Conservation (phyloP, 2,329 filamentous ascomycete species). For the Talaromyces sp. region DNA sequence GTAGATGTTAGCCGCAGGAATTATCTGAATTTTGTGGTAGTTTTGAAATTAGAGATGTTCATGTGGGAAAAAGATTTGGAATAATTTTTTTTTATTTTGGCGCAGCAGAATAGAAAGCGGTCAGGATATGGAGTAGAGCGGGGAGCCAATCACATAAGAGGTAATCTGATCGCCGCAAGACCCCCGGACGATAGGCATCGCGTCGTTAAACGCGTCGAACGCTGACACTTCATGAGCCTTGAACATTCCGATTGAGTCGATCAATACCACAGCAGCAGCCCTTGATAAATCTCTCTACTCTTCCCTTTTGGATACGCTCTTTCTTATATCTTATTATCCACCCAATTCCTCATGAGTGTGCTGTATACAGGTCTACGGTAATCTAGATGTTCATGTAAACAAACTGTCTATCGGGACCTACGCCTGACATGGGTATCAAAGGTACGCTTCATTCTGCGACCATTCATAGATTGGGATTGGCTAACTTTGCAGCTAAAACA, state of each 20-base stretch:
- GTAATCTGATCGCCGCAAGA: neutral
- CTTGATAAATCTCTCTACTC: neutral
- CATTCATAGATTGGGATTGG: neutral
- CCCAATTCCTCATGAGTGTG: conserved; percentile 13
- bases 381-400: conserved; percentile 23
- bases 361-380: conserved; percentile 6
- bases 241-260: conserved; percentile 10
- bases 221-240: conserved; percentile 2
- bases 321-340: conserved; percentile 9
- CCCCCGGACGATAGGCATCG: conserved; percentile 5
- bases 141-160: conserved; percentile 10
- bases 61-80: neutral
- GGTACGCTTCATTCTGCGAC: conserved; percentile 25
- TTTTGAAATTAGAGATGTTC: neutral
- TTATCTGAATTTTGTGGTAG: neutral
- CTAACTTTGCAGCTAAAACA: neutral
- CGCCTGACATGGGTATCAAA: conserved; percentile 43
- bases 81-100: conserved; percentile 19
- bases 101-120: conserved; percentile 35
- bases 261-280: neutral
- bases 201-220: conserved; percentile 12
- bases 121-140: conserved; percentile 16
- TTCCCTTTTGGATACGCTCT: neutral
- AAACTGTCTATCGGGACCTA: conserved; percentile 25
- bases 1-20: neutral